Base-by-base conservation (phyloP, 2,329 filamentous ascomycete species). In the Corniculantispora saksenae region DNA sequence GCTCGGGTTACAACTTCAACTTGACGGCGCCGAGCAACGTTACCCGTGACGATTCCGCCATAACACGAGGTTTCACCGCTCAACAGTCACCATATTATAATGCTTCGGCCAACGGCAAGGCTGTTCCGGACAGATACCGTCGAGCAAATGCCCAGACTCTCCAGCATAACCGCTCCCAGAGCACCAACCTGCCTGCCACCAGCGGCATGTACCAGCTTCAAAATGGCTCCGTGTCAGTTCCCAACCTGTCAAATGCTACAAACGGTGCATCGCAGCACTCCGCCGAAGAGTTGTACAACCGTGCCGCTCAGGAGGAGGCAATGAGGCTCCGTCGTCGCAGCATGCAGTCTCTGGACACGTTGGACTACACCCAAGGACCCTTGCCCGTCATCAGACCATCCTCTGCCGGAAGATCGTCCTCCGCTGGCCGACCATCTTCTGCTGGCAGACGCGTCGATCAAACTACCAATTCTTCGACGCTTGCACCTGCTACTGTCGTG, bases 271-370 rank as follows among this genome's bases (percentile, higher is more conserved):
- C 78, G 38, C 71, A 87, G 3, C 72, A 76, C 9, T 78, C 83
- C 70, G 84, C 85, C 56, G 92, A 96, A 76, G 92, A 95, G 70
- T 86, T 89, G 74, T 81, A 83, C 71, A 87, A 82, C 65, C 81
- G 83, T 63, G 76, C 82, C 29, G 75, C 79, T n/a, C 77, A 86
- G 21, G 92, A 94, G 32, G 84, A 90, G 43, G 86, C 89, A 12
- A 93, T 91, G 77, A 86, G 92, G 73, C 91, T 93, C 77, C 86
- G 93, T 71, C 88, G 93, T 73, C 88, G 93, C 69, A 97, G 93
- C 78, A 86, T 96, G 80, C 92, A 92, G 69, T 90, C 87, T 21
- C 77, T 85, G 66, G 83, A 86, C 7, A 56, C 40, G 17, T 13
- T 29, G 40, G 57, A 76, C 9, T 48, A 29, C 29, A 10, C 43